These are phyloP conservation scores for Ichthyophthirius multifiliis DNA, from an alignment of 169 alveolate genomes.

Conservation along the genomic window DNA sequence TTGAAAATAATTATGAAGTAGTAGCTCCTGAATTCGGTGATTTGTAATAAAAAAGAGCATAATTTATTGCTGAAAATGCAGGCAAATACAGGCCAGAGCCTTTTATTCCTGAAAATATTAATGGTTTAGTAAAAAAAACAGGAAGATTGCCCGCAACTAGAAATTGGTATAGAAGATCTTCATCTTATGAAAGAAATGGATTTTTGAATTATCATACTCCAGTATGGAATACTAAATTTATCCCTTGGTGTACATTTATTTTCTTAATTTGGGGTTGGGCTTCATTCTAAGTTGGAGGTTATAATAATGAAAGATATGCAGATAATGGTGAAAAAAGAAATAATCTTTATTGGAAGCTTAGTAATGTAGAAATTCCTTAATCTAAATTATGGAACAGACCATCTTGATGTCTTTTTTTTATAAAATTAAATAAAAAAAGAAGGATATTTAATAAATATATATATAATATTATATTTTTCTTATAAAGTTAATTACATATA, in stretches of 20 bases:
- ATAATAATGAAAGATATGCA: constrained; percentile 15
- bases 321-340: constrained; percentile 19
- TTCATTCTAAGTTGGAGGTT: constrained; percentile 9
- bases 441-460: too few relatives aligned
- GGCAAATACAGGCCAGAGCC: constrained; percentile 17
- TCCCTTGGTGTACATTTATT: constrained; percentile 3
- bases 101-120: constrained; percentile 13
- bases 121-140: constrained; percentile 15
- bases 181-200: constrained; percentile 49
- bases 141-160: constrained; percentile 25
- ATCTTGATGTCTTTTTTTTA: background rate
- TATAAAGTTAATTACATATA: too few relatives aligned
- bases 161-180: constrained; percentile 40
- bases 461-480: too few relatives aligned
- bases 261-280: constrained; percentile 17
- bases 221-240: constrained; percentile 3
- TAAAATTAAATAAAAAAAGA: too few relatives aligned
- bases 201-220: constrained; percentile 41
- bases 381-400: constrained; percentile 22
- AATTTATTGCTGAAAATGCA: constrained; percentile 12
- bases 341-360: constrained; percentile 11
- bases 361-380: constrained; percentile 6
- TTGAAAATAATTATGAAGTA: constrained; percentile 25
- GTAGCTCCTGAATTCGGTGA: constrained; percentile 39
- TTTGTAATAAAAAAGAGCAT: constrained; percentile 13